A percentile compares a stretch with the other conserved stretches of the same genome.
Evolutionary conservation across 2,329 filamentous ascomycete species (phyloP).

Genomic region (Phyllosticta citribraziliensis): DNA sequence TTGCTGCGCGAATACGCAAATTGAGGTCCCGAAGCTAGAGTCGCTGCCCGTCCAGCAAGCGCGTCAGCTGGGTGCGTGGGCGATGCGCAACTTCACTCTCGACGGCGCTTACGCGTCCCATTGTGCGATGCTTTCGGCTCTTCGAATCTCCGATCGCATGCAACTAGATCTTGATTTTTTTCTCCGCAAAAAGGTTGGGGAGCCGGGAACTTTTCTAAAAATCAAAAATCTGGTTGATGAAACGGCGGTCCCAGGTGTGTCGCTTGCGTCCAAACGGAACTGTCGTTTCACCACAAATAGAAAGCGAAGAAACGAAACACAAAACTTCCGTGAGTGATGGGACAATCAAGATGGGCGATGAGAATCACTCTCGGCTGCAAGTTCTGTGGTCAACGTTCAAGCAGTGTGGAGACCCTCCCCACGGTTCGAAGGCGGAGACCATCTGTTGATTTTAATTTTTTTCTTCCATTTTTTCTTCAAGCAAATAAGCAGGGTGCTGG

Average conservation of each 20-base stretch:
- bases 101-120: neutral
- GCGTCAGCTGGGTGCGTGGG: neutral
- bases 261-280: neutral
- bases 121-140: neutral
- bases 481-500: no score
- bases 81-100: neutral
- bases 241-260: neutral
- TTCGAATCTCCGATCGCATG: neutral
- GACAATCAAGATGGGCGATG: neutral
- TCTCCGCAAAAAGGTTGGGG: neutral
- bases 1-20: neutral
- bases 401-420: no score
- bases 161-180: neutral
- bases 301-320: neutral
- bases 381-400: neutral
- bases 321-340: neutral
- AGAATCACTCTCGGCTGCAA: neutral
- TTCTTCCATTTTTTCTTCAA: no score
- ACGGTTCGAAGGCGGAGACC: no score
- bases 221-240: neutral
- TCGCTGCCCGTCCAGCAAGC: neutral
- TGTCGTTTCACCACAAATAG: neutral
- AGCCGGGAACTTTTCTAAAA: neutral
- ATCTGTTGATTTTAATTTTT: no score
- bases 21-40: neutral